Conservation (phyloP, 768 basidiomycete species). For the Podaxis rugospora region DNA sequence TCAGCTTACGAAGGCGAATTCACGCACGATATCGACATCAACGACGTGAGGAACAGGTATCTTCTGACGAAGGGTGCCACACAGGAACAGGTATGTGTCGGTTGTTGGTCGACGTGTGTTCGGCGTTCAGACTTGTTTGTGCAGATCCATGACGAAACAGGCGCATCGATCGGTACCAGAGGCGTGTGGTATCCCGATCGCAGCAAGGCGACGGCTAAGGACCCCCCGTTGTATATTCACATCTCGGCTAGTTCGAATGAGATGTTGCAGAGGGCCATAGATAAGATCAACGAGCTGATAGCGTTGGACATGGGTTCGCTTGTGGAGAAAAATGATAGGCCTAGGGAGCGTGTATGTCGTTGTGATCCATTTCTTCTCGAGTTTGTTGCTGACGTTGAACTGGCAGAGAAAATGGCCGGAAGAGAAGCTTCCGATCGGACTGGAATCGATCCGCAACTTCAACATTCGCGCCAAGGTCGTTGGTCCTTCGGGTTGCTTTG, state of each 20-base stretch:
- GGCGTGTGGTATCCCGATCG: conserved; percentile 97
- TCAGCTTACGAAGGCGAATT: conserved; percentile 73
- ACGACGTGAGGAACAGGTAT: conserved; percentile 93
- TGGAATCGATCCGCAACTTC: conserved; percentile 93
- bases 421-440: conserved; percentile 84
- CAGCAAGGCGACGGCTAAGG: conserved; percentile 84
- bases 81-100: conserved; percentile 71
- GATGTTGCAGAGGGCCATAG: conserved; percentile 59
- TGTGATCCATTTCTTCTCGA: background rate
- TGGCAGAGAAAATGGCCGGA: conserved; percentile 94
- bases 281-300: conserved; percentile 71
- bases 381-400: background rate
- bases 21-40: conserved; percentile 92
- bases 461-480: conserved; percentile 98
- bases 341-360: conserved; percentile 56
- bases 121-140: background rate
- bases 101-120: background rate
- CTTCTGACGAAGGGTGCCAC: conserved; percentile 91
- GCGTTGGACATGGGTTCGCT: conserved; percentile 73
- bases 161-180: conserved; percentile 89
- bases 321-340: conserved; percentile 69
- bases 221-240: conserved; percentile 92
- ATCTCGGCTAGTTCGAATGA: conserved; percentile 75
- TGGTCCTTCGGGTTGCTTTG: conserved; percentile 92
- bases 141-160: conserved; percentile 89